phyloP scores from a whole-genome alignment of 2,329 filamentous ascomycete genomes.

The Xylaria sp. region DNA sequence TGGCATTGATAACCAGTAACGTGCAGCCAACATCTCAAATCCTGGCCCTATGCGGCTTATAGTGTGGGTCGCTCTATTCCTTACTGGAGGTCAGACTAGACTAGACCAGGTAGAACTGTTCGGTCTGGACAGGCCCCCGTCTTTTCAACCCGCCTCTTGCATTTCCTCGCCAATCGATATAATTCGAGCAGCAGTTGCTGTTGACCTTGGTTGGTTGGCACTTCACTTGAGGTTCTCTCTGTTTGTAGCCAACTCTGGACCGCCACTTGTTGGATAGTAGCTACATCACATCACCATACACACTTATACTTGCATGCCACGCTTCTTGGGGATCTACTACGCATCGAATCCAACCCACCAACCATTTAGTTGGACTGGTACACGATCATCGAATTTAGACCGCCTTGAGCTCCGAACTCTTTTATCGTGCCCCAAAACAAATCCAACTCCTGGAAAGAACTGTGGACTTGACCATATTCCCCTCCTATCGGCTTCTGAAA shows the following conservation, averaged over 20 bases:
- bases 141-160: slow-evolving; percentile 34
- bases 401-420: slow-evolving; percentile 24
- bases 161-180: slow-evolving; percentile 34
- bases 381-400: slow-evolving; percentile 6
- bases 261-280: neutral
- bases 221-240: neutral
- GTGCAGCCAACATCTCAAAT: slow-evolving; percentile 25
- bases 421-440: slow-evolving; percentile 19
- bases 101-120: no score
- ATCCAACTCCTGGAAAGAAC: neutral
- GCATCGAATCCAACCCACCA: slow-evolving; percentile 23
- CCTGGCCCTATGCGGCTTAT: slow-evolving; percentile 34
- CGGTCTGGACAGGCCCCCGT: slow-evolving; percentile 29
- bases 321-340: slow-evolving; percentile 22
- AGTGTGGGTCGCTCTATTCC: slow-evolving; percentile 29
- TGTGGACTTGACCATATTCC: slow-evolving; percentile 1
- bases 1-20: neutral
- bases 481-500: slow-evolving; percentile 5
- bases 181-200: neutral
- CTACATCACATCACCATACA: neutral
- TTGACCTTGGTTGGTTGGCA: slow-evolving; percentile 12
- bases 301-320: slow-evolving; percentile 25
- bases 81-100: neutral
- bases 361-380: slow-evolving; percentile 1
- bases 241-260: neutral